phyloP scores from a whole-genome alignment of 1,139 yeast genomes.

The Scheffersomyces stambukii region DNA sequence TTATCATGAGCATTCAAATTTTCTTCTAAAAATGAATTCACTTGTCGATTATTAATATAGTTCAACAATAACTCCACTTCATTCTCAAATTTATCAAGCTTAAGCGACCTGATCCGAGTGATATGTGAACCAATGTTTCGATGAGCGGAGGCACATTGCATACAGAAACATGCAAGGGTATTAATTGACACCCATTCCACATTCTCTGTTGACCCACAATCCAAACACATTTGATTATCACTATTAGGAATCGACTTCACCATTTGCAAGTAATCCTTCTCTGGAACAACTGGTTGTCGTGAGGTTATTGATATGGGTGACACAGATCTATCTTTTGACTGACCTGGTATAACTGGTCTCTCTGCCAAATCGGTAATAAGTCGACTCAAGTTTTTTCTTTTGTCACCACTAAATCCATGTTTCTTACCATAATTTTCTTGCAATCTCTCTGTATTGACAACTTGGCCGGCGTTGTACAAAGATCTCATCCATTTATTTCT shows the following conservation, averaged over 20 bases:
- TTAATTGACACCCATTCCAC: conserved; percentile 92
- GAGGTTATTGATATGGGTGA: conserved; percentile 38
- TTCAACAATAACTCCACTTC: conserved; percentile 38
- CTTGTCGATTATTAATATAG: conserved; percentile 36
- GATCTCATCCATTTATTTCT: conserved; percentile 67
- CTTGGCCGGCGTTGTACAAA: conserved; percentile 47
- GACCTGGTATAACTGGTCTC: conserved; percentile 16
- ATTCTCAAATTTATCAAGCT: conserved; percentile 44
- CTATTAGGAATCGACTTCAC: conserved; percentile 46
- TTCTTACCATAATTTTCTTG: conserved; percentile 5
- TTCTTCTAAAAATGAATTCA: conserved; percentile 37
- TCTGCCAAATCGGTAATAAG: conserved; percentile 13
- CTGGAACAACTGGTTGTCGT: conserved; percentile 16
- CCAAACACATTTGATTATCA: conserved; percentile 70
- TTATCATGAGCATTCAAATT: conserved; percentile 9
- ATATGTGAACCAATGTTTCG: conserved; percentile 50
- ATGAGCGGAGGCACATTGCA: conserved; percentile 70
- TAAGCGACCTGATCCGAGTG: conserved; percentile 47
- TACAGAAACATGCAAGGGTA: conserved; percentile 68
- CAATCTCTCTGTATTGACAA: conserved; percentile 28
- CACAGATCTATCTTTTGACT: conserved; percentile 16
- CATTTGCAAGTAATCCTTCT: conserved; percentile 30
- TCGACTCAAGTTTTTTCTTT: conserved; percentile 10
- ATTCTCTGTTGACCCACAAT: conserved; percentile 60
- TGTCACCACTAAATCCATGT: conserved; percentile 3